Evolutionary conservation across 495 filamentous ascomycete genomes (phyloP).

Genomic region (Mytilinidion resinicola): DNA sequence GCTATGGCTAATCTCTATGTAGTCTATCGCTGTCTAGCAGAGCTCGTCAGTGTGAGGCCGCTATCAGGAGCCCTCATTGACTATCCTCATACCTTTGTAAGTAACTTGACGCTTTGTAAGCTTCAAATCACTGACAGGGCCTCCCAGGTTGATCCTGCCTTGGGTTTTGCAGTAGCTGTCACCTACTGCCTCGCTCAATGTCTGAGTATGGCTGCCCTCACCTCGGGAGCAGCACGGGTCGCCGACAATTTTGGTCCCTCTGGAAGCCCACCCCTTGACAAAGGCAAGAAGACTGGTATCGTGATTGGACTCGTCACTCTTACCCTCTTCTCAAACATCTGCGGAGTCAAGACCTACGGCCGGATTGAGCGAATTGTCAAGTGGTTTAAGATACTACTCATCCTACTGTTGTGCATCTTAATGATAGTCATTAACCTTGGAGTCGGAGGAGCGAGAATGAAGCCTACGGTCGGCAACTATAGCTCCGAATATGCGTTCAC

Average conservation of each 20-base stretch:
- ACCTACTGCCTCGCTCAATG: constrained; percentile 26
- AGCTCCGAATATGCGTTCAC: constrained; percentile 5
- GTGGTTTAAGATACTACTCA: constrained; percentile 29
- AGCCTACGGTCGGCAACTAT: not conserved
- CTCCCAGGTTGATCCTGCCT: not conserved
- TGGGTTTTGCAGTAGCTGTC: not conserved
- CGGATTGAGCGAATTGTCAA: constrained; percentile 32
- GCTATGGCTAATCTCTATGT: too few species aligned
- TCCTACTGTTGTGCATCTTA: constrained; percentile 22
- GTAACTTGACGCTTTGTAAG: not conserved
- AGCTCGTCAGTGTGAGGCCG: not conserved
- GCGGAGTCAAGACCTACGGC: constrained; percentile 32
- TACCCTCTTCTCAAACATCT: constrained; percentile 30
- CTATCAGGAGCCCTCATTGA: constrained; percentile 1
- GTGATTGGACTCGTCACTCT: constrained; percentile 24
- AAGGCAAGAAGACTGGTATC: constrained; percentile 3
- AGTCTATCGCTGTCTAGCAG: not conserved
- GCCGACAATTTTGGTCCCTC: not conserved
- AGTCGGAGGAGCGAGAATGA: not conserved
- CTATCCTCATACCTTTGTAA: constrained; percentile 4
- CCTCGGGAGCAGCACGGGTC: constrained; percentile 15
- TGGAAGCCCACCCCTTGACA: constrained; percentile 2
- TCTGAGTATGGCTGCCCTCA: constrained; percentile 33
- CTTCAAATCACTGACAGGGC: not conserved
- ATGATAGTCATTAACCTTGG: constrained; percentile 32